These are phyloP conservation scores for Alnus rubra DNA, from an alignment of 306 rosid species.

Conservation along the genomic window DNA sequence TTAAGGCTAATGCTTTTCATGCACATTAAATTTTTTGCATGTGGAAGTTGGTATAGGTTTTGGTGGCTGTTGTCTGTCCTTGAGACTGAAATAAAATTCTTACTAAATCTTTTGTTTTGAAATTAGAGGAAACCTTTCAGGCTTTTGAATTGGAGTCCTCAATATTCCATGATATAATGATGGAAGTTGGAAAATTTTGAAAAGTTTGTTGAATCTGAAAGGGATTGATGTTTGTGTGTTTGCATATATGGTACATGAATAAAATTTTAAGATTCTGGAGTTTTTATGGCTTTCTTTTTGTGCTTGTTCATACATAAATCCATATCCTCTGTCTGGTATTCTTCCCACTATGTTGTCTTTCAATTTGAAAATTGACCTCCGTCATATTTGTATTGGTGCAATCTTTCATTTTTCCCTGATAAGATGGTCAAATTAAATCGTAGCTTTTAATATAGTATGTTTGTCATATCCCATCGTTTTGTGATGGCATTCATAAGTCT, in stretches of 20 bases:
- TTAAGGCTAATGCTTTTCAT: background rate
- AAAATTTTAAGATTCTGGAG: background rate
- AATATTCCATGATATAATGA: background rate
- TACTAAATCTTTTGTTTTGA: background rate
- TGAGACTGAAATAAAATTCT: background rate
- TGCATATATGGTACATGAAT: background rate
- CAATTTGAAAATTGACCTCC: background rate
- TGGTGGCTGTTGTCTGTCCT: constrained; percentile 4
- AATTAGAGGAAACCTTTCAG: background rate
- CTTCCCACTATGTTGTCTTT: background rate
- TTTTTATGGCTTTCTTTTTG: background rate
- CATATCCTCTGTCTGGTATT: background rate
- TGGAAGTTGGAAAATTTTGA: background rate
- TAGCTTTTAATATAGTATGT: background rate
- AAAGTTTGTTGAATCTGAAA: background rate
- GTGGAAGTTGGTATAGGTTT: background rate
- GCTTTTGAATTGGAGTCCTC: background rate
- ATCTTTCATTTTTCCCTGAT: background rate
- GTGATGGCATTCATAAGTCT: constrained; percentile 1
- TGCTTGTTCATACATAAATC: background rate
- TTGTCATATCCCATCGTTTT: background rate
- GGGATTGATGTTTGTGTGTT: background rate
- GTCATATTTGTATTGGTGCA: background rate
- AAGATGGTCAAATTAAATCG: background rate
- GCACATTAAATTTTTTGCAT: background rate